Percentiles rank a stretch among this genome's conserved stretches.
Conservation (phyloP, 1,284 basidiomycete genomes). For the Leccinum variabile region DNA sequence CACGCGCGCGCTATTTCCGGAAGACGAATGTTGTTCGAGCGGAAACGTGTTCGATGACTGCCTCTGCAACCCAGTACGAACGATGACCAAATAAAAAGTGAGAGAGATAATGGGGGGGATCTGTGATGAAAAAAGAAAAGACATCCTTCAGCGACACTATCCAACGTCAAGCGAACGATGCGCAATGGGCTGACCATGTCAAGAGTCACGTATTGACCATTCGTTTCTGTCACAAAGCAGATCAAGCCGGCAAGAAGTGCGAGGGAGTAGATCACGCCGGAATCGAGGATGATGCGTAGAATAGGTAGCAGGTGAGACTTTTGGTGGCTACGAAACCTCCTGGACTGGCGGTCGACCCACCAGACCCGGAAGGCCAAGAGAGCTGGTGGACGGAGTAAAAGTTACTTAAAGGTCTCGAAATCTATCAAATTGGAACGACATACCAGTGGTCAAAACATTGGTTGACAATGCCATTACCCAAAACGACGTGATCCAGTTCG, state of each 20-base stretch:
- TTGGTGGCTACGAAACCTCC: background rate
- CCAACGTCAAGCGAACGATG: background rate
- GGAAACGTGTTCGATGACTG: background rate
- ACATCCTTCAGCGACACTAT: background rate
- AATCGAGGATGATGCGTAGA: background rate
- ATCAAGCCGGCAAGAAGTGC: background rate
- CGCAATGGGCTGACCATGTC: background rate
- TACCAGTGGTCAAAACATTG: conserved; percentile 2
- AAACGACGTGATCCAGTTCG: background rate
- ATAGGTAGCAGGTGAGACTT: background rate
- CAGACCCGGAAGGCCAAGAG: background rate
- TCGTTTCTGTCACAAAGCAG: background rate
- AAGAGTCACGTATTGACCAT: background rate
- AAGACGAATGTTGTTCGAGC: background rate
- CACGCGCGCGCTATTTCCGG: background rate
- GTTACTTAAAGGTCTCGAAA: background rate
- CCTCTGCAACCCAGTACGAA: background rate
- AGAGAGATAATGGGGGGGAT: background rate
- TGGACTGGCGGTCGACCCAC: background rate
- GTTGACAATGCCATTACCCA: background rate
- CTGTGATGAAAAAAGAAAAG: background rate
- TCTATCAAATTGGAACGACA: background rate
- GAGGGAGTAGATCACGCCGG: background rate
- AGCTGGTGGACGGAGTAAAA: background rate
- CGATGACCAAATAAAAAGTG: background rate